Conservation (phyloP, 139 green algal genomes). For the Chlorella vulgaris region DNA sequence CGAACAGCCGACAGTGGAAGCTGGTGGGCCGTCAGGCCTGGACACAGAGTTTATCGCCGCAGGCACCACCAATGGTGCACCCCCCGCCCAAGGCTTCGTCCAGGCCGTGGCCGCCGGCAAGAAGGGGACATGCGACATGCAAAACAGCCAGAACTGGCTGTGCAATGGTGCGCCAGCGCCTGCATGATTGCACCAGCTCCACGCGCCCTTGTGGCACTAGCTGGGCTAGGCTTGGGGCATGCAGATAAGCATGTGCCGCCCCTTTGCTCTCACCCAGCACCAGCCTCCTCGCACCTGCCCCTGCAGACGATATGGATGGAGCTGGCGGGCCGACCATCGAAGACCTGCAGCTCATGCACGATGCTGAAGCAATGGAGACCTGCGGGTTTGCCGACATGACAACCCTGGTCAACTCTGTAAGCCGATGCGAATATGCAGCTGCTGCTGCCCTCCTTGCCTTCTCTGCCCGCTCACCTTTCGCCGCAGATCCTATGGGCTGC, state of each 20-base stretch:
- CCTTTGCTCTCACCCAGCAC: not conserved
- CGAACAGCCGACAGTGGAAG: not conserved
- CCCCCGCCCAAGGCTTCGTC: not conserved
- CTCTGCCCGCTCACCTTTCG: no score
- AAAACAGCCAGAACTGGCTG: not conserved
- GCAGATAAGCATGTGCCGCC: no score
- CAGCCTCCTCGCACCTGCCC: not conserved
- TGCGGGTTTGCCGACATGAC: conserved; percentile 20
- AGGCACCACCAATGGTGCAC: not conserved
- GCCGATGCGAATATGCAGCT: not conserved
- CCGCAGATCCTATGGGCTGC: no score
- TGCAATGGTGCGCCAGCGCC: conserved; percentile 5
- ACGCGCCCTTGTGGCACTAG: no score
- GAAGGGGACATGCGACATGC: not conserved
- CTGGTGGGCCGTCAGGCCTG: not conserved
- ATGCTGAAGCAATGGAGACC: conserved; percentile 6
- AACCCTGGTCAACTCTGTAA: conserved; percentile 1
- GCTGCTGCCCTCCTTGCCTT: not conserved
- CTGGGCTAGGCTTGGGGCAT: no score
- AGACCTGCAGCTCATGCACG: not conserved
- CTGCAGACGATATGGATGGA: conserved; percentile 1
- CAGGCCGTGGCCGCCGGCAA: not conserved
- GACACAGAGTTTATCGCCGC: not conserved
- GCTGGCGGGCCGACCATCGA: not conserved
- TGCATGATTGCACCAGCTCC: no score